These are phyloP conservation scores for Colletotrichum horii DNA, from an alignment of 2,329 filamentous ascomycete species.

Conservation along the genomic window DNA sequence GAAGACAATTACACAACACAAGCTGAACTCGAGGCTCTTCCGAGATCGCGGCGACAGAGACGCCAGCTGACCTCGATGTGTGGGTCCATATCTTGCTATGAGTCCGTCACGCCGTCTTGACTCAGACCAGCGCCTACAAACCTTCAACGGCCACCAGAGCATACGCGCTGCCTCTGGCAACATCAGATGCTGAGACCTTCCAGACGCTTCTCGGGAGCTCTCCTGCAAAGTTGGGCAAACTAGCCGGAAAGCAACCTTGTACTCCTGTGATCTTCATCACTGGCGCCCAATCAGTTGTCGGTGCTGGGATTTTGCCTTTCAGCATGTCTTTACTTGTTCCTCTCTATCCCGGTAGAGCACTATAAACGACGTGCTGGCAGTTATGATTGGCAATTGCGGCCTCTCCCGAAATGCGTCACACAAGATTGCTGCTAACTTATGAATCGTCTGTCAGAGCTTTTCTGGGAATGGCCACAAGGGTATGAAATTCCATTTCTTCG, in stretches of 20 bases:
- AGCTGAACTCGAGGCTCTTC: background rate
- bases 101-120: conserved; percentile 6
- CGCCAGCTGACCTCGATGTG: background rate
- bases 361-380: background rate
- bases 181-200: background rate
- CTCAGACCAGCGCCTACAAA: background rate
- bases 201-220: background rate
- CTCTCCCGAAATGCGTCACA: background rate
- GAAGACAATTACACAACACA: background rate
- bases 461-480: background rate
- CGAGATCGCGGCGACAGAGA: background rate
- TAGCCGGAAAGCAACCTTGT: background rate
- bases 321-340: background rate
- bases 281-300: background rate
- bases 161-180: background rate
- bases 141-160: background rate
- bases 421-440: background rate
- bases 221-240: background rate
- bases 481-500: background rate
- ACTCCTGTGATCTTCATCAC: background rate
- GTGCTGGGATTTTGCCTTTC: background rate
- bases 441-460: background rate
- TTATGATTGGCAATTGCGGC: background rate
- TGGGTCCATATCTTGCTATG: background rate
- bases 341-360: background rate